Conservation (phyloP, 2,329 filamentous ascomycete species). For the Metarhizium brunneum region DNA sequence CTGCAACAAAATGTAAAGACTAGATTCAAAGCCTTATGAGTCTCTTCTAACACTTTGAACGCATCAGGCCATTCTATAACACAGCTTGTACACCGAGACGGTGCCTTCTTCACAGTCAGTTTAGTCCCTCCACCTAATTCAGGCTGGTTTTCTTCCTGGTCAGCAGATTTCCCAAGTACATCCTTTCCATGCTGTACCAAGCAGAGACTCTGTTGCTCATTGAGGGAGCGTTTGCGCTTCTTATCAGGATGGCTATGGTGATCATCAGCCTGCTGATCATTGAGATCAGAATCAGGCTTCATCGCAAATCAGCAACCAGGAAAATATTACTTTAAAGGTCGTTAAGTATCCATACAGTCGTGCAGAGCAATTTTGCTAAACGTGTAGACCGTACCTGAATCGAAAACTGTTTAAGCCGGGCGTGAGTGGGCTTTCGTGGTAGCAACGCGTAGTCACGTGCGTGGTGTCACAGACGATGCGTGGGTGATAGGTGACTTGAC, state of each 20-base stretch:
- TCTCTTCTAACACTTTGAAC: constrained; percentile 64
- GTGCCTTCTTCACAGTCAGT: not conserved
- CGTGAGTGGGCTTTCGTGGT: constrained; percentile 12
- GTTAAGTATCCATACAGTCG: not conserved
- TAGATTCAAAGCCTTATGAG: constrained; percentile 77
- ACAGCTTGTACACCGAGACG: not conserved
- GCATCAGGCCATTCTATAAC: constrained; percentile 59
- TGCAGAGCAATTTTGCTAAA: not conserved
- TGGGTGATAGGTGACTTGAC: not conserved
- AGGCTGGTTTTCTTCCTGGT: not conserved
- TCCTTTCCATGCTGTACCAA: not conserved
- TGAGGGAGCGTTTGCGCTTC: not conserved
- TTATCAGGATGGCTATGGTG: not conserved
- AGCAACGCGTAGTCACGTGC: constrained; percentile 30
- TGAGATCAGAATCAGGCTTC: not conserved
- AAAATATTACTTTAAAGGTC: not conserved
- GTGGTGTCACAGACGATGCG: not conserved
- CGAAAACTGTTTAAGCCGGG: not conserved
- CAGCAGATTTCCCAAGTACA: not conserved
- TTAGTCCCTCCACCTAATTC: not conserved
- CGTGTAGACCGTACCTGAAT: not conserved
- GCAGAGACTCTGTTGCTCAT: not conserved
- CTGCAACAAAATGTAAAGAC: constrained; percentile 94
- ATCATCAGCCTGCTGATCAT: not conserved
- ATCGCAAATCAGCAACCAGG: not conserved